Evolutionary conservation across 345 rosid species (phyloP).

Genomic region (Citrus hindsii): DNA sequence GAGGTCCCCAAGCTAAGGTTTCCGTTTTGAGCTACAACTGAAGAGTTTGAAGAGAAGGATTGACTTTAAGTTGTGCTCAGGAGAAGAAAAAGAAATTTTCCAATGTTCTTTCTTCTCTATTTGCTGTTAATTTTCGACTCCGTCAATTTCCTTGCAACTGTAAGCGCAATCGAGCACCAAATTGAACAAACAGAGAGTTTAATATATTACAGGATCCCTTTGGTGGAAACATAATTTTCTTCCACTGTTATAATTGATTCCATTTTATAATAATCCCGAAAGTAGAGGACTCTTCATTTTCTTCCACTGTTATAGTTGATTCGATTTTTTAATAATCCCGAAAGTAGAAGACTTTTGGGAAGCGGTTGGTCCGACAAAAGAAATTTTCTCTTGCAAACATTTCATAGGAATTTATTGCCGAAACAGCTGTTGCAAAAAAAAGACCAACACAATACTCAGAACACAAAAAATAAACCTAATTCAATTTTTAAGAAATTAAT

Average conservation of each 20-base stretch:
- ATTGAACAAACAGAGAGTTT: not conserved
- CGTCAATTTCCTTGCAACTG: not conserved
- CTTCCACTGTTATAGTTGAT: too few species aligned
- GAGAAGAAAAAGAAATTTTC: not conserved
- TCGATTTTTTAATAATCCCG: too few species aligned
- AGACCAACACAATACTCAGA: not conserved
- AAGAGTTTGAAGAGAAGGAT: not conserved
- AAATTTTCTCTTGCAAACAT: not conserved
- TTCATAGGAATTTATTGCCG: not conserved
- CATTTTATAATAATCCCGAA: too few species aligned
- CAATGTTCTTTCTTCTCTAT: not conserved
- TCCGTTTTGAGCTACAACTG: constrained; percentile 55
- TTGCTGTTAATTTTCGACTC: not conserved
- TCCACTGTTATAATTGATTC: too few species aligned
- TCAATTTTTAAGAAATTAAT: not conserved
- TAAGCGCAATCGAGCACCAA: not conserved
- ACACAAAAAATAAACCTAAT: not conserved
- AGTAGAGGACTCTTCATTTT: too few species aligned
- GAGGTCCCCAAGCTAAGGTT: constrained; percentile 75
- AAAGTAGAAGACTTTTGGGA: too few species aligned
- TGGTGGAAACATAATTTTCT: too few species aligned
- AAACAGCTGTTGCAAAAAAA: not conserved
- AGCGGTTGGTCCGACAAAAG: too few species aligned
- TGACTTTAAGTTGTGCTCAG: not conserved
- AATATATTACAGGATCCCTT: not conserved